phyloP scores from a whole-genome alignment of 2,329 filamentous ascomycete species.

The Calonectria crousiana region DNA sequence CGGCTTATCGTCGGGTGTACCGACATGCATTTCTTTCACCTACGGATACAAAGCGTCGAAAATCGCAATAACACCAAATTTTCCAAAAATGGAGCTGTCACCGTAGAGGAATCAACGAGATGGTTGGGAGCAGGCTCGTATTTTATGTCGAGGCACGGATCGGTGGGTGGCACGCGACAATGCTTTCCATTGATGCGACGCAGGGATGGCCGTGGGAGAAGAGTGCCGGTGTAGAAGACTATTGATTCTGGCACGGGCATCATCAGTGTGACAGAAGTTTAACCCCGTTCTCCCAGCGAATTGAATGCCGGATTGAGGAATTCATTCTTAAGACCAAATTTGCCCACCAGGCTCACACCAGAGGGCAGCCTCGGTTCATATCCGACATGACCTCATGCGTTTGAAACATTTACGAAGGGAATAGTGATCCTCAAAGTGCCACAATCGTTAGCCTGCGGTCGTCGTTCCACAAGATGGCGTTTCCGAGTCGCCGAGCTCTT shows the following conservation, averaged over 20 bases:
- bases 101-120: background rate
- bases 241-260: background rate
- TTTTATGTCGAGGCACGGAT: background rate
- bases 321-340: background rate
- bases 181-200: background rate
- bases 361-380: background rate
- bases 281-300: background rate
- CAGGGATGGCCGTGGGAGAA: background rate
- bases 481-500: background rate
- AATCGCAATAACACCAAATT: background rate
- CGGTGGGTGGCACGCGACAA: background rate
- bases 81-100: background rate
- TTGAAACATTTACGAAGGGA: background rate
- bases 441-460: background rate
- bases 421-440: background rate
- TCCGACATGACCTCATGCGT: background rate
- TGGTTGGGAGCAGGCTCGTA: background rate
- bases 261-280: background rate
- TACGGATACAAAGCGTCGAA: background rate
- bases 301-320: background rate
- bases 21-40: background rate
- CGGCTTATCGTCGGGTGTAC: constrained; percentile 1
- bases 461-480: no score
- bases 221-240: background rate
- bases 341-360: background rate